Evolutionary conservation across 1,284 basidiomycete species (phyloP).

Genomic region (Athelia psychrophila): DNA sequence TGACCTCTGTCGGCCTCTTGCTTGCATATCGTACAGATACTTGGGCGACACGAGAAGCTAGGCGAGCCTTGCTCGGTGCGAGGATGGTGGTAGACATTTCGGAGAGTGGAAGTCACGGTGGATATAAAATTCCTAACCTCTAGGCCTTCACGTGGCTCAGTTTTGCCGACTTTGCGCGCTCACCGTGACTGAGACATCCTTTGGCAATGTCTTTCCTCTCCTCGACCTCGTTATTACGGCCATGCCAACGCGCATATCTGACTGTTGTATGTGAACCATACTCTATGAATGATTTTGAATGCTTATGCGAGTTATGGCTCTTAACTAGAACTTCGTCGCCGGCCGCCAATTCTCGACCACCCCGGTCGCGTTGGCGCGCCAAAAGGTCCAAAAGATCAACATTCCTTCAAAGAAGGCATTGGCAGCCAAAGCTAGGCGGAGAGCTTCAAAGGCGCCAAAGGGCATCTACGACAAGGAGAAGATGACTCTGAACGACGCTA

Average conservation of each 20-base stretch:
- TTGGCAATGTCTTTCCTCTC: neutral
- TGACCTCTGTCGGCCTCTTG: conserved; percentile 12
- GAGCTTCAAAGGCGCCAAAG: conserved; percentile 42
- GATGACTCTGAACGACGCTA: conserved; percentile 60
- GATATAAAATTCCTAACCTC: neutral
- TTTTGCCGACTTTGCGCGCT: no score
- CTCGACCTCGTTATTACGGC: neutral
- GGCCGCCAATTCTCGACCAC: conserved; percentile 50
- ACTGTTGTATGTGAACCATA: neutral
- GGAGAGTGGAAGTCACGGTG: neutral
- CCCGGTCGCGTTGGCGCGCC: conserved; percentile 40
- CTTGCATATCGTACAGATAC: conserved; percentile 36
- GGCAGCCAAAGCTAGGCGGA: conserved; percentile 51
- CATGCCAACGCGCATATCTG: neutral
- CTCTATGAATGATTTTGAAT: neutral
- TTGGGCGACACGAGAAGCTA: conserved; percentile 27
- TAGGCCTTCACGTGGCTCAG: no score
- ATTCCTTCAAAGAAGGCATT: conserved; percentile 62
- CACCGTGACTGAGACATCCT: no score
- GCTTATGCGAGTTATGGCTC: neutral
- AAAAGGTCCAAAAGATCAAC: conserved; percentile 46
- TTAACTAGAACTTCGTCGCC: neutral
- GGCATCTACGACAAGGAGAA: conserved; percentile 56
- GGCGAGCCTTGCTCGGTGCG: conserved; percentile 17
- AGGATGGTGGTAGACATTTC: conserved; percentile 17